phyloP scores from a whole-genome alignment of 2,329 filamentous ascomycete species.

The Colletotrichum liaoningense region DNA sequence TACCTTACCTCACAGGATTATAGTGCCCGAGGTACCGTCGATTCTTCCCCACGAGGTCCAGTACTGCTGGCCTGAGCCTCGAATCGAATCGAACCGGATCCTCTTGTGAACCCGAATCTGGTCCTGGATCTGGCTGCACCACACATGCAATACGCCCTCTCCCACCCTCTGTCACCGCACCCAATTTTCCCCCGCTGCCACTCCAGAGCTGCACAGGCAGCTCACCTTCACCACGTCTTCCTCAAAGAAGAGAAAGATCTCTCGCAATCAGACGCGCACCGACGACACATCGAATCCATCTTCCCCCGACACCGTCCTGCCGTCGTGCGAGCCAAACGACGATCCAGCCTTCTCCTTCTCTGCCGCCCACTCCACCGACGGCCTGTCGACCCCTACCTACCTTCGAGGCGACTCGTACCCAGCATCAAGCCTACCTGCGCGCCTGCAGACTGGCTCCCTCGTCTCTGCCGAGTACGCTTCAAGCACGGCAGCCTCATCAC shows the following conservation, averaged over 20 bases:
- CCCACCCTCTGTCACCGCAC: slow-evolving; percentile 6
- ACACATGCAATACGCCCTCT: slow-evolving; percentile 28
- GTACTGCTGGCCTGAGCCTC: not conserved
- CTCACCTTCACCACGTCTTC: slow-evolving; percentile 79
- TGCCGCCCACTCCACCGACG: slow-evolving; percentile 45
- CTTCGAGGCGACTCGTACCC: slow-evolving; percentile 47
- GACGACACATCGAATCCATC: slow-evolving; percentile 48
- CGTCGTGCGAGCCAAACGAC: slow-evolving; percentile 65
- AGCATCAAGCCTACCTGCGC: slow-evolving; percentile 63
- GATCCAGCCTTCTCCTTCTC: slow-evolving; percentile 64
- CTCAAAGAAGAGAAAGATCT: slow-evolving; percentile 78
- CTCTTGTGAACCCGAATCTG: no score
- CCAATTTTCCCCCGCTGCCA: slow-evolving; percentile 20
- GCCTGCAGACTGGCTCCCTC: slow-evolving; percentile 59
- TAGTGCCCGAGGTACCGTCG: not conserved
- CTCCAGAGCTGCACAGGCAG: slow-evolving; percentile 71
- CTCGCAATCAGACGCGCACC: slow-evolving; percentile 56
- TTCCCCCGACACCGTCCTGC: slow-evolving; percentile 60
- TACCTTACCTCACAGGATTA: slow-evolving; percentile 9
- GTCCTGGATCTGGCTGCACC: no score
- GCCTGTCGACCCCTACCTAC: slow-evolving; percentile 40
- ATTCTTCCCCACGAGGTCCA: not conserved
- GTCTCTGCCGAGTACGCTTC: slow-evolving; percentile 62
- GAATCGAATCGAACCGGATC: no score
- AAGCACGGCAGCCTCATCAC: slow-evolving; percentile 66